A percentile compares a stretch with the other conserved stretches of the same genome.
phyloP scores from a whole-genome alignment of 768 basidiomycete species.

The Pleurotus citrinopileatus region DNA sequence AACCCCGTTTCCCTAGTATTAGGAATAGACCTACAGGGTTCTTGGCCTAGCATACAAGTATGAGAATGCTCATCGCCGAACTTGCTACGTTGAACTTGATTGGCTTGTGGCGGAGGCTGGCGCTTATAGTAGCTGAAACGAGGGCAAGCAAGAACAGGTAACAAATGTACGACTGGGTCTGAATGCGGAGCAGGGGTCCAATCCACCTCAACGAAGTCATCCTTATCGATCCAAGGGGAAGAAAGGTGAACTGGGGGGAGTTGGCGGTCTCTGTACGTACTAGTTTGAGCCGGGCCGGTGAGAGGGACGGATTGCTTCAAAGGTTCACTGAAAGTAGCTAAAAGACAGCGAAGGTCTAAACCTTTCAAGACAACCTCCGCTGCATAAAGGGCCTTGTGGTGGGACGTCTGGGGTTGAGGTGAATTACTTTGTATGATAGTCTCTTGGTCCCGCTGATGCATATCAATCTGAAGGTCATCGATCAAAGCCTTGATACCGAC shows the following conservation, averaged over 20 bases:
- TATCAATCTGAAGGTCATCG: slow-evolving; percentile 79
- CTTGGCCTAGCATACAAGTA: slow-evolving; percentile 71
- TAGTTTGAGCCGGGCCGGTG: slow-evolving; percentile 40
- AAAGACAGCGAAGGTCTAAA: slow-evolving; percentile 71
- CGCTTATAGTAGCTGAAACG: slow-evolving; percentile 80
- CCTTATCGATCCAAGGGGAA: slow-evolving; percentile 69
- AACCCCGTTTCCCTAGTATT: background rate
- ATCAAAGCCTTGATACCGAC: slow-evolving; percentile 86
- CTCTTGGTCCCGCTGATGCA: slow-evolving; percentile 92
- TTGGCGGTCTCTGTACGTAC: slow-evolving; percentile 45
- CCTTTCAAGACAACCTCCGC: slow-evolving; percentile 81
- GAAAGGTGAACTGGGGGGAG: slow-evolving; percentile 40
- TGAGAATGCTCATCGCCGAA: slow-evolving; percentile 89
- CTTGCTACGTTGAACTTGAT: slow-evolving; percentile 54
- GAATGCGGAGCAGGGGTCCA: slow-evolving; percentile 44
- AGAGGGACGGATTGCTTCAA: slow-evolving; percentile 58
- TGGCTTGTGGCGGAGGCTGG: slow-evolving; percentile 38
- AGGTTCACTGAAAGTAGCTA: slow-evolving; percentile 76
- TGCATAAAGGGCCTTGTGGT: slow-evolving; percentile 84
- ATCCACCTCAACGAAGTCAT: slow-evolving; percentile 83
- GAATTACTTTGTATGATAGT: slow-evolving; percentile 53
- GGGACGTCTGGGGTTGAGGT: slow-evolving; percentile 55
- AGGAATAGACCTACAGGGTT: slow-evolving; percentile 49
- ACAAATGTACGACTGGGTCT: slow-evolving; percentile 60
- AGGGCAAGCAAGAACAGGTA: slow-evolving; percentile 76